A percentile compares a stretch with the other conserved stretches of the same genome.
These are phyloP conservation scores for Ramaria rubella DNA, from an alignment of 768 basidiomycete species.

Conservation along the genomic window DNA sequence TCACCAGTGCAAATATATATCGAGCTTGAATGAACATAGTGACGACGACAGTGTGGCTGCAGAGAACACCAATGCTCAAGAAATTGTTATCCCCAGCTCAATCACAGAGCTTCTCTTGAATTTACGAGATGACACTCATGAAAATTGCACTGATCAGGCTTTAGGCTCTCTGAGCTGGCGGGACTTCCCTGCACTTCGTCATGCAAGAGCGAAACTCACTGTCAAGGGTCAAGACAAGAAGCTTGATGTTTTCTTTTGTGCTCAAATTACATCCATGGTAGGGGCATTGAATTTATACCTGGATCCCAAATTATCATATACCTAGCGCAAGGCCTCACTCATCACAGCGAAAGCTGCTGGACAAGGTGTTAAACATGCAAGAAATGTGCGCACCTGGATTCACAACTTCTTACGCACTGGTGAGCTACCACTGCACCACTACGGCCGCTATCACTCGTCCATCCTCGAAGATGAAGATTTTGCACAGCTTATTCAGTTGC, in stretches of 20 bases:
- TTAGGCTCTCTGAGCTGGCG: too few relatives aligned
- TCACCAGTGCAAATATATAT: background rate
- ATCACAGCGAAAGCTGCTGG: slow-evolving; percentile 24
- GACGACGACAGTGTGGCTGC: too few relatives aligned
- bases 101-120: too few relatives aligned
- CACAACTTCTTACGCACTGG: background rate
- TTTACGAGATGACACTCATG: too few relatives aligned
- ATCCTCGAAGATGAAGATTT: slow-evolving; percentile 12
- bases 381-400: slow-evolving; percentile 26
- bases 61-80: too few relatives aligned
- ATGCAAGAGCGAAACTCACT: slow-evolving; percentile 13
- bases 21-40: too few relatives aligned
- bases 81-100: too few relatives aligned
- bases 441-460: slow-evolving; percentile 10
- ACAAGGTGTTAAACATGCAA: slow-evolving; percentile 23
- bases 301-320: slow-evolving; percentile 23
- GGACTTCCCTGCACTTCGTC: slow-evolving; percentile 10
- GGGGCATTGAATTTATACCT: slow-evolving; percentile 31
- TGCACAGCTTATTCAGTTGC: slow-evolving; percentile 2
- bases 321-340: slow-evolving; percentile 30
- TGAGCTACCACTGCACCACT: slow-evolving; percentile 2
- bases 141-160: too few relatives aligned
- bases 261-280: slow-evolving; percentile 26
- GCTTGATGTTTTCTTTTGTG: slow-evolving; percentile 26
- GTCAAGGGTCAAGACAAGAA: slow-evolving; percentile 25